These are phyloP conservation scores for Aspergillus pseudoviridinutans DNA, from an alignment of 2,329 filamentous ascomycete genomes.

Conservation along the genomic window DNA sequence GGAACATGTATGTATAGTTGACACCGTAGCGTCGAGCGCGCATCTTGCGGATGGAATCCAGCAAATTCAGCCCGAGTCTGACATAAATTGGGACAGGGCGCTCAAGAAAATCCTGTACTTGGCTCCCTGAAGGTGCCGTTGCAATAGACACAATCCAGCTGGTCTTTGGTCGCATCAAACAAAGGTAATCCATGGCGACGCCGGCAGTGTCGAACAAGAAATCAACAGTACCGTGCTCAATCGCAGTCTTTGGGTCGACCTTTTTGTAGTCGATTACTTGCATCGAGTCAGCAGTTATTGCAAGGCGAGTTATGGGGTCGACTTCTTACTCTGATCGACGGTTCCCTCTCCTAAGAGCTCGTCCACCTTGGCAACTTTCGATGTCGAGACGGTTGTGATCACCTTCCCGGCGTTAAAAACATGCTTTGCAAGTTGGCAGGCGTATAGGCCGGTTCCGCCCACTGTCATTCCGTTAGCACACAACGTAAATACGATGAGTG, in stretches of 20 bases:
- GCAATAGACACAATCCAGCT: conserved; percentile 36
- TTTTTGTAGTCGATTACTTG: conserved; percentile 50
- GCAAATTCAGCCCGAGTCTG: neutral
- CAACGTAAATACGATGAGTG: neutral
- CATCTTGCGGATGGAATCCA: neutral
- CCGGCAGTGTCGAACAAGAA: conserved; percentile 50
- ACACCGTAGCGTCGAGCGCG: conserved; percentile 40
- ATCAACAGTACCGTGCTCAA: conserved; percentile 46
- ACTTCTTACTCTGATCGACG: conserved; percentile 40
- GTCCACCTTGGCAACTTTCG: conserved; percentile 47
- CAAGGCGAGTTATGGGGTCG: neutral
- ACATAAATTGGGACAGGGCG: conserved; percentile 20
- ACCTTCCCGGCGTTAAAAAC: conserved; percentile 47
- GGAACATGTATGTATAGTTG: conserved; percentile 45
- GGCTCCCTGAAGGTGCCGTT: conserved; percentile 33
- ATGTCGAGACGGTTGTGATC: conserved; percentile 52
- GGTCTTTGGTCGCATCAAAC: conserved; percentile 39
- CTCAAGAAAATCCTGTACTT: conserved; percentile 30
- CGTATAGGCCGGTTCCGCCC: conserved; percentile 46
- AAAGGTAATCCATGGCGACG: conserved; percentile 38
- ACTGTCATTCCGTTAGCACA: conserved; percentile 24
- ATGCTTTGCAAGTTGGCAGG: conserved; percentile 50
- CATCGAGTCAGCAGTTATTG: neutral
- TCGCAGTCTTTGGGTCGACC: conserved; percentile 33
- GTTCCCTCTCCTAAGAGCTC: conserved; percentile 41